These are phyloP conservation scores for Ustilago loliicola DNA, from an alignment of 1,284 basidiomycete species.

Conservation along the genomic window DNA sequence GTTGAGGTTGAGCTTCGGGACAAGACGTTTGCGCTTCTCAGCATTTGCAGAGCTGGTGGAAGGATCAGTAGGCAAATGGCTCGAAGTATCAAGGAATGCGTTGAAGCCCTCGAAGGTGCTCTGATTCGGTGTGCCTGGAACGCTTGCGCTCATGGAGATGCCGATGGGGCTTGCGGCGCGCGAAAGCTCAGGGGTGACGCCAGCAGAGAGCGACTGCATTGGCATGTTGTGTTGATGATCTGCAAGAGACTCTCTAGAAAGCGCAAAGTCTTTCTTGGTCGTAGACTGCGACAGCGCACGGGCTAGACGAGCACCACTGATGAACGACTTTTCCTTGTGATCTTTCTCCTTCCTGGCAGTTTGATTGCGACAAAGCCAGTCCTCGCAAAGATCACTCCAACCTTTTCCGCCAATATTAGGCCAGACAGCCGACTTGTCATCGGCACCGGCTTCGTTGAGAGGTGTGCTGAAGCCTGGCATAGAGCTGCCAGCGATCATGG, in stretches of 20 bases:
- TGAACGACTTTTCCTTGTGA: slow-evolving; percentile 33
- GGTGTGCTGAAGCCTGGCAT: slow-evolving; percentile 27
- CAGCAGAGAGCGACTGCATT: slow-evolving; percentile 30
- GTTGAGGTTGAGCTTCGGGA: slow-evolving; percentile 45
- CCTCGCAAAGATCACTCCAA: slow-evolving; percentile 71
- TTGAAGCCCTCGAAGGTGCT: slow-evolving; percentile 36
- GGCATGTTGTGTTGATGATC: slow-evolving; percentile 23
- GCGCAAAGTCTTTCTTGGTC: slow-evolving; percentile 25
- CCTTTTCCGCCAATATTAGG: slow-evolving; percentile 58
- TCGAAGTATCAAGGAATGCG: slow-evolving; percentile 5
- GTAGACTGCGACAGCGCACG: slow-evolving; percentile 37
- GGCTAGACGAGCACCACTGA: slow-evolving; percentile 44
- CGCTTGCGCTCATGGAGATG: slow-evolving; percentile 32
- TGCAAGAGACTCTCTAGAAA: slow-evolving; percentile 17
- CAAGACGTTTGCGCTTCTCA: slow-evolving; percentile 26
- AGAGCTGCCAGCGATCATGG: slow-evolving; percentile 43
- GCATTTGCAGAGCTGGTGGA: slow-evolving; percentile 11
- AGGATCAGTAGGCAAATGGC: background rate
- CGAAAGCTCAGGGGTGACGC: slow-evolving; percentile 47
- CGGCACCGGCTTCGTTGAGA: background rate
- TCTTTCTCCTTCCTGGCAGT: slow-evolving; percentile 33
- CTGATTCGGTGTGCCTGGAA: slow-evolving; percentile 47
- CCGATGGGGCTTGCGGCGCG: slow-evolving; percentile 48
- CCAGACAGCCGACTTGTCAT: slow-evolving; percentile 30
- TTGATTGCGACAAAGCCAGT: slow-evolving; percentile 69